Evolutionary conservation across 768 basidiomycete genomes (phyloP), one percentile per base, ranked within the genome.

Genomic region (Cytidiella melzeri): DNA sequence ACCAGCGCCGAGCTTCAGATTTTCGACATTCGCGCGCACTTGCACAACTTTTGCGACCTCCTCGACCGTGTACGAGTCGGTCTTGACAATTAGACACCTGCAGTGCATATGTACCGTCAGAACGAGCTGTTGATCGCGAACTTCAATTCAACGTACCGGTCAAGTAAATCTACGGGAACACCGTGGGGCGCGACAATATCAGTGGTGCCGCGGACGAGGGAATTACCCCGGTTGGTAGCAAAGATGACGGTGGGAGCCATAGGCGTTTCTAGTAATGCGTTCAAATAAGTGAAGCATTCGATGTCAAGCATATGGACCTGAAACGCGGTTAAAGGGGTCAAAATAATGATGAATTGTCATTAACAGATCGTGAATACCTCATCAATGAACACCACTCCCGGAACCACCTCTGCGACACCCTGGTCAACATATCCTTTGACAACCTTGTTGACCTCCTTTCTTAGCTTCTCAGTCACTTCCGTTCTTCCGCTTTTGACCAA

Each of bases 261-360:
- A 2, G 90, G 83, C 0, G 92, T 93, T 67, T 98, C 96, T 41
- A 99, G 78, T 7, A 97, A 79, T 10, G 92, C 85, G 67, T 98
- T 98, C 30, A 99, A 79, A 69, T 95, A 99, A 4, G 96, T 97
- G 73, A 98, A 99, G 67, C 94, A 97, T 66, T 99, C 96, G 60
- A 98, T 94, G 66, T 99, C 96, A 52, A 99, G 83, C 95, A 98
- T 98, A 70, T 99, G 96, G 20, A 98, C 95, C 93, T 96, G 9
- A 10, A 41, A 18, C n/a, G 40, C 25, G 24, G 9, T 18, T 9
- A 48, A 49, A 27, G 24, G 41, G 18, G 24, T 12, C 27, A 20
- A 20, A 23, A 24, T 20, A 23, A 34, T 45, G 3, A 45, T 18
- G 36, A 20, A 26, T 30, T 26, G 36, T 42, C 23, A 53, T 20